These are phyloP conservation scores for Glycine soja DNA, from an alignment of 306 rosid species.

Conservation along the genomic window DNA sequence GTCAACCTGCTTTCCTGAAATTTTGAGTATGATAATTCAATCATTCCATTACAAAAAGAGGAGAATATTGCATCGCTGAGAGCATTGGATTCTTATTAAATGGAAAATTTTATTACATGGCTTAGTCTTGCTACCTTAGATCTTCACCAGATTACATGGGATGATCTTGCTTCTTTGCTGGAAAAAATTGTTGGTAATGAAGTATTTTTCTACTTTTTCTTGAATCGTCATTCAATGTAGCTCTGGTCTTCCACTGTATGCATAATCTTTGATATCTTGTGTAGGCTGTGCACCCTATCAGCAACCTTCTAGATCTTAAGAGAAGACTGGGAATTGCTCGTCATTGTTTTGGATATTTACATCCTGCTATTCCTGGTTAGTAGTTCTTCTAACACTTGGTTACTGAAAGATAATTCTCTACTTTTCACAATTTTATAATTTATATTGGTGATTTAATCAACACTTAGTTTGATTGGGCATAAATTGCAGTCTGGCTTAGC, in stretches of 20 bases:
- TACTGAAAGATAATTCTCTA: conserved; percentile 32
- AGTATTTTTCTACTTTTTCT: conserved; percentile 55
- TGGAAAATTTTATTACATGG: conserved; percentile 89
- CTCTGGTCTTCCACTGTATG: conserved; percentile 29
- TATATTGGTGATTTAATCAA: conserved; percentile 13
- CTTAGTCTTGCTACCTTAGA: conserved; percentile 96
- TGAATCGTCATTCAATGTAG: conserved; percentile 30
- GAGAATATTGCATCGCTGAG: conserved; percentile 78
- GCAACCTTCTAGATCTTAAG: conserved; percentile 96
- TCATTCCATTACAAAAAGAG: conserved; percentile 60
- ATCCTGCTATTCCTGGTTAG: conserved; percentile 95
- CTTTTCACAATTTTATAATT: conserved; percentile 33
- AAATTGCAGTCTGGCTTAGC: conserved; percentile 85
- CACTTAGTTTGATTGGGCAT: conserved; percentile 45
- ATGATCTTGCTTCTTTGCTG: conserved; percentile 93
- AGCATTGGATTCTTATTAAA: conserved; percentile 86
- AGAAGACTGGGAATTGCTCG: conserved; percentile 97
- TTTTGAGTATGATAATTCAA: conserved; percentile 43
- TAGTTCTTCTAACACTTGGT: conserved; percentile 44
- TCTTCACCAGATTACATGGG: conserved; percentile 98
- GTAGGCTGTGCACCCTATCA: conserved; percentile 98
- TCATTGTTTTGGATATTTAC: conserved; percentile 93
- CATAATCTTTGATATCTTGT: conserved; percentile 47
- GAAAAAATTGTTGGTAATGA: conserved; percentile 97
- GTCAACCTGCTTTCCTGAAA: conserved; percentile 36